These are phyloP conservation scores for Dactylellina leptospora DNA, from an alignment of 2,329 filamentous ascomycete genomes.

Conservation along the genomic window DNA sequence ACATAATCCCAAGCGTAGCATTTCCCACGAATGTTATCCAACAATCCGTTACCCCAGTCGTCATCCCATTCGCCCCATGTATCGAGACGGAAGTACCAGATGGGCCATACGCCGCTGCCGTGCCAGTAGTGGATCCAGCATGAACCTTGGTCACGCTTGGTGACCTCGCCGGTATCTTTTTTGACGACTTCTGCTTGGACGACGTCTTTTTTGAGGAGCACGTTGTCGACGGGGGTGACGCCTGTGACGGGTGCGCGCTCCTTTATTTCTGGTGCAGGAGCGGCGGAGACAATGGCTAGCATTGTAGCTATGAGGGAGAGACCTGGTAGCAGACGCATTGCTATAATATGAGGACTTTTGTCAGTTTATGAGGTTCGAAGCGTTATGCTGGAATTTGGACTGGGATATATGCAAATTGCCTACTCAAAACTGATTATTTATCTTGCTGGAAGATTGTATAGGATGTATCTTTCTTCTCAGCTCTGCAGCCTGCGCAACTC, in stretches of 20 bases:
- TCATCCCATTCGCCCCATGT: slow-evolving; percentile 20
- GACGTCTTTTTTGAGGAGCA: slow-evolving; percentile 1
- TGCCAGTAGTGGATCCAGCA: slow-evolving; percentile 30
- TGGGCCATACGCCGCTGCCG: slow-evolving; percentile 9
- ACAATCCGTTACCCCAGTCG: slow-evolving; percentile 22
- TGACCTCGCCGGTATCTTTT: neutral
- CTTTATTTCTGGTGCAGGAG: slow-evolving; percentile 7
- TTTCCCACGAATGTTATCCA: slow-evolving; percentile 13
- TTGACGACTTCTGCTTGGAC: neutral
- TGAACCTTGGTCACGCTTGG: slow-evolving; percentile 23
- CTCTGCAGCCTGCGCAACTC: too few species aligned
- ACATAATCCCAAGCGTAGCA: slow-evolving; percentile 13
- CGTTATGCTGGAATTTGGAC: too few species aligned
- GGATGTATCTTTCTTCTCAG: too few species aligned
- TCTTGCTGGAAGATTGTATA: too few species aligned
- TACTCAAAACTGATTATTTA: too few species aligned
- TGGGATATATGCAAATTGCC: too few species aligned
- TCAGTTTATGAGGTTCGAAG: too few species aligned
- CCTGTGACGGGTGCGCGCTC: slow-evolving; percentile 6
- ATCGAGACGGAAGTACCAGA: slow-evolving; percentile 26
- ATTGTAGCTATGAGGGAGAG: slow-evolving; percentile 14
- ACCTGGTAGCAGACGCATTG: slow-evolving; percentile 5
- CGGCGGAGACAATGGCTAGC: slow-evolving; percentile 18
- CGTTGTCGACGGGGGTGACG: neutral
- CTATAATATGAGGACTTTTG: neutral